Percentiles rank a stretch among this genome's conserved stretches.
These are phyloP conservation scores for Aspergillus pseudoglaucus DNA, from an alignment of 2,329 filamentous ascomycete genomes.

Conservation along the genomic window DNA sequence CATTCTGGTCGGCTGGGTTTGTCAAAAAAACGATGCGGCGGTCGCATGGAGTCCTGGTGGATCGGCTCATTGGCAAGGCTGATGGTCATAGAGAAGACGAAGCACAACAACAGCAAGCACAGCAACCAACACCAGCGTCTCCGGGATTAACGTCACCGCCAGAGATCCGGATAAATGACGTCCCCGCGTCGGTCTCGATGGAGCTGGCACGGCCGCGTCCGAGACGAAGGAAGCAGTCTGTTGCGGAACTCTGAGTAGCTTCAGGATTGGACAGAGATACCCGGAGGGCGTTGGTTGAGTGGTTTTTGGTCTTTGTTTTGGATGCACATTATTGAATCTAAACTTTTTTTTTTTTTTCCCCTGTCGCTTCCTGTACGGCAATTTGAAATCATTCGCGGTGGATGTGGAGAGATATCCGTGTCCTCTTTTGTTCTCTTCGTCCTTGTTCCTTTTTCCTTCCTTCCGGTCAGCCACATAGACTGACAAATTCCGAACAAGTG, in stretches of 20 bases:
- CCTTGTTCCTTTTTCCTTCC: too few species aligned
- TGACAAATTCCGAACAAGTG: too few species aligned
- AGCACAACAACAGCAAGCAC: neutral
- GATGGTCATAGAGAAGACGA: conserved; percentile 11
- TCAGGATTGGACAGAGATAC: neutral
- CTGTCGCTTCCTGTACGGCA: neutral
- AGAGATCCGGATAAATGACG: neutral
- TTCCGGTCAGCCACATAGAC: too few species aligned
- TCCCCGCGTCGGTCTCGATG: neutral
- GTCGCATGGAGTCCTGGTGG: conserved; percentile 64
- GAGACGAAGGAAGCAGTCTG: neutral
- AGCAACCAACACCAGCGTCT: neutral
- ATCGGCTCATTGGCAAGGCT: conserved; percentile 52
- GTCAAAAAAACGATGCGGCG: conserved; percentile 78
- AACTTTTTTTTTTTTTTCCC: too few species aligned
- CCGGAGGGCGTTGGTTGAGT: neutral
- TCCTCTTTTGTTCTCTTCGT: too few species aligned
- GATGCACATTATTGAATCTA: neutral
- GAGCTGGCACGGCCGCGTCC: neutral
- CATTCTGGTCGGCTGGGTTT: conserved; percentile 66
- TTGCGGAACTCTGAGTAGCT: neutral
- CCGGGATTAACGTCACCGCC: neutral
- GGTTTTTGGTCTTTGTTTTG: neutral
- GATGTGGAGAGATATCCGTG: too few species aligned
- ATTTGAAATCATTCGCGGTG: too few species aligned